A percentile compares a stretch with the other conserved stretches of the same genome.
phyloP scores from a whole-genome alignment of 345 rosid genomes.

The Pseudoturritis turrita region DNA sequence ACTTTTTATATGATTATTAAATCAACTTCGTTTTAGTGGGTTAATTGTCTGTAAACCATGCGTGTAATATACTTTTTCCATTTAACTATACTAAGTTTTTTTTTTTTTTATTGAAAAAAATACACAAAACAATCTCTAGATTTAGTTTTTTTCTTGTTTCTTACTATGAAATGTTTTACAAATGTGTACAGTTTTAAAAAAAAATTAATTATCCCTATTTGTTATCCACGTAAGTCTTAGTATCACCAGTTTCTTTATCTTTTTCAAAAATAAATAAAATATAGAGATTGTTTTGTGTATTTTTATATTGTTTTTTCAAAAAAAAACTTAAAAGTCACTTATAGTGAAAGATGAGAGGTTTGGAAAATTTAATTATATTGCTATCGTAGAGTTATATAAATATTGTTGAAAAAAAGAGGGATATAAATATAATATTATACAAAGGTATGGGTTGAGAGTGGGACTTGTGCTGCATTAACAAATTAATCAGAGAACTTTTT shows the following conservation, averaged over 20 bases:
- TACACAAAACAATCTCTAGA: neutral
- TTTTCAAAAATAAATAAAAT: no score
- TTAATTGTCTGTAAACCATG: slow-evolving; percentile 11
- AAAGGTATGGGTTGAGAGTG: slow-evolving; percentile 17
- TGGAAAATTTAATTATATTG: neutral
- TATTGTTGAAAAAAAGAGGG: no score
- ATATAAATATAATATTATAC: neutral
- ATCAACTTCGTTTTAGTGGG: slow-evolving; percentile 9
- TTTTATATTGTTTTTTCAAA: no score
- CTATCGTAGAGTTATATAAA: neutral
- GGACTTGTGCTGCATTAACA: slow-evolving; percentile 2
- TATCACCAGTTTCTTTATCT: neutral
- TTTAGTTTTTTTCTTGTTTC: neutral
- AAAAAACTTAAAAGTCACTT: no score
- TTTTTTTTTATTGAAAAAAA: no score
- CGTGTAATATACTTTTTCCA: slow-evolving; percentile 1
- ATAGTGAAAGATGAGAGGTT: no score
- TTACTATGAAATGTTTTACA: neutral
- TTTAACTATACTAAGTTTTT: no score
- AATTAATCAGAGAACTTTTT: neutral
- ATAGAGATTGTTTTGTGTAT: no score
- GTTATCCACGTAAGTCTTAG: neutral
- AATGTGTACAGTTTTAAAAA: neutral
- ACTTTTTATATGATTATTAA: neutral
- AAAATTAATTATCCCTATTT: neutral